Evolutionary conservation across 1,284 basidiomycete genomes (phyloP), one percentile per base, ranked within the genome.

Genomic region (Volvariella surrecta): DNA sequence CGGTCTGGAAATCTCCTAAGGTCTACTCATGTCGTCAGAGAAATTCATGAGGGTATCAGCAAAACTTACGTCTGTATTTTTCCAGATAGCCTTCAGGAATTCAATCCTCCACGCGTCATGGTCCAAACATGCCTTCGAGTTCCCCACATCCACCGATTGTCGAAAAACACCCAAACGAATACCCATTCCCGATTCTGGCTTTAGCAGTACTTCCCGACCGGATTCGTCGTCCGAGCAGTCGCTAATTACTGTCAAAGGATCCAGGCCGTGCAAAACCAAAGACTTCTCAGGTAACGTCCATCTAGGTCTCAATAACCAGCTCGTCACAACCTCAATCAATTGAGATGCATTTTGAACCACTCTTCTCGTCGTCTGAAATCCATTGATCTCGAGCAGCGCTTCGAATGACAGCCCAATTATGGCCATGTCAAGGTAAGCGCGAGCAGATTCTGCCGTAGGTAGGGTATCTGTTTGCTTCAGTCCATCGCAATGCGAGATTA

Each of bases 351-450:
- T 65, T 48, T 82, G 78, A 8, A 87, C 57, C 13, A 80, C 71
- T n/a, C 74, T 70, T 39, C 71, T 63, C 49, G 79, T 79, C 4
- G 68, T 62, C 21, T 70, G 65, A 1, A 72, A 74, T 4, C 83
- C 82, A 45, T 88, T 87, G 44, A 76, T 51, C 7, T 71, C 57
- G 4, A 92, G 71, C 0, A 77, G 54, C 0, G 75, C 74, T 57
- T 92, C 85, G 52, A 86, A 92, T 16, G 66, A 63, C 1, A 94
- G 59, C 1, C 78, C 71, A 0, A 71, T 62, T 3, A 89, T 67
- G 1, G 79, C 73, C 13, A 84, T 60, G 54, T 94, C 89, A 32
- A 94, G 55, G 3, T 75, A 68, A 24, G 73, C 70, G 10, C 87
- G 77, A 2, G 80, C 69, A 35, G 67, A 71, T 54, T 88, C 85